Base-by-base conservation (phyloP, 148 eudicot species). In the Rhododendron molle region DNA sequence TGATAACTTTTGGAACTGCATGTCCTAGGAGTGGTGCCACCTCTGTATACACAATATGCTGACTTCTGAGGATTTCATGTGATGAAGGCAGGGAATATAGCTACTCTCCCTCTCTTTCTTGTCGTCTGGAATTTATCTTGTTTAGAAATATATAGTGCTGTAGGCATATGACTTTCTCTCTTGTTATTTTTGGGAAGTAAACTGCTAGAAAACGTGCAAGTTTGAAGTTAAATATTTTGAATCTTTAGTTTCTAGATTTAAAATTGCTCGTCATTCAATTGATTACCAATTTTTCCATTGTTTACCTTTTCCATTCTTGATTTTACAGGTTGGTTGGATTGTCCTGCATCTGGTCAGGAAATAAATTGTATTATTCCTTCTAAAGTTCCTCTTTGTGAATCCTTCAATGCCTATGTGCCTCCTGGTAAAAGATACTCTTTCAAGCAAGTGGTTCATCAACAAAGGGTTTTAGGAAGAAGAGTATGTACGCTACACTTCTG, bases 361-460 rank as follows among this genome's bases (percentile, higher is more conserved):
- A 90, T 97, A 81, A 85, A 88, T 86, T 87, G 85, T 83, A 87
- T 97, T 76, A 86, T 97, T 80, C 98, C 99, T 85, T 97, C 98
- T 82, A 97, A 97, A 89, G 99, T 97, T 88, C 99, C 99, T 28
- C 93, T 97, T 73, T 93, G 94, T 74, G 99, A 97, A 91, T 76
- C 88, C 79, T 95, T 88, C 86, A 92, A 90, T 86, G 94, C 92
- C 81, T 86, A 44, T 84, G 86, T 96, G 71, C 47, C 86, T 89
- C 95, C 99, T 84, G 99, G 98, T 76, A 92, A 87, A 93, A 94
- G 99, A 93, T 97, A 94, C 91, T 90, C 99, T 50, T 95, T 83
- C 72, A 93, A 90, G 88, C 99, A 95, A 89, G 98, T 97, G 87
- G 86, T 94, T 54, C 95, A 92, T 85, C 88, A 91, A 85, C 88